phyloP scores from a whole-genome alignment of 2,329 filamentous ascomycete genomes.

The Colletotrichum neosansevieriae region DNA sequence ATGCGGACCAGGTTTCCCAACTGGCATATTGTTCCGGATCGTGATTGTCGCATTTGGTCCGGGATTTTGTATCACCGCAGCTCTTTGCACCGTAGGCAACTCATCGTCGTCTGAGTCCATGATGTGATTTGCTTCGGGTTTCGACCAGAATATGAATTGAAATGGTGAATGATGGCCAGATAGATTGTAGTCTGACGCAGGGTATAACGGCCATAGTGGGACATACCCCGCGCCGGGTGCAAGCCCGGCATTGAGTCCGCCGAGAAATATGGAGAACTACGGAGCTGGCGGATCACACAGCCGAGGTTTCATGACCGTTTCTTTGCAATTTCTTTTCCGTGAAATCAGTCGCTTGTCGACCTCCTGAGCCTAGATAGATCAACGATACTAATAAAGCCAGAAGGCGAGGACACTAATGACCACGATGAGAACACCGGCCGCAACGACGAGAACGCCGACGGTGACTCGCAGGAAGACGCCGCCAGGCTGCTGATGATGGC shows the following conservation, averaged over 20 bases:
- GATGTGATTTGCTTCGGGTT: not conserved
- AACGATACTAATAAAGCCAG: too few species aligned
- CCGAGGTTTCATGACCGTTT: not conserved
- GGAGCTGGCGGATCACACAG: not conserved
- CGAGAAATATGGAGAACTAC: not conserved
- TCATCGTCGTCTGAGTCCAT: conserved; percentile 4
- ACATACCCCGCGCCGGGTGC: conserved; percentile 13
- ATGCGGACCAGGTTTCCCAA: conserved; percentile 19
- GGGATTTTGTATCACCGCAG: conserved; percentile 29
- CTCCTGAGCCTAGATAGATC: too few species aligned
- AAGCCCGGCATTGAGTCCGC: conserved; percentile 4
- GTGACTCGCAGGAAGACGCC: too few species aligned
- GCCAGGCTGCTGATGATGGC: too few species aligned
- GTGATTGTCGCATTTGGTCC: conserved; percentile 16
- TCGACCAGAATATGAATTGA: too few species aligned
- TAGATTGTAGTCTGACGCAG: too few species aligned
- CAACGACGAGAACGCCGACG: too few species aligned
- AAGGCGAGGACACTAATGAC: too few species aligned
- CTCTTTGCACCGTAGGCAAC: conserved; percentile 4
- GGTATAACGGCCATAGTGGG: not conserved
- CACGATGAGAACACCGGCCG: too few species aligned
- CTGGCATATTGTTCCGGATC: conserved; percentile 19
- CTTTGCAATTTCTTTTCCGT: not conserved
- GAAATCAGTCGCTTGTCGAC: too few species aligned
- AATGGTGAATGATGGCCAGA: too few species aligned